These are phyloP conservation scores for Zygotorulaspora chibaensis DNA, from an alignment of 805 yeast species.

Conservation along the genomic window DNA sequence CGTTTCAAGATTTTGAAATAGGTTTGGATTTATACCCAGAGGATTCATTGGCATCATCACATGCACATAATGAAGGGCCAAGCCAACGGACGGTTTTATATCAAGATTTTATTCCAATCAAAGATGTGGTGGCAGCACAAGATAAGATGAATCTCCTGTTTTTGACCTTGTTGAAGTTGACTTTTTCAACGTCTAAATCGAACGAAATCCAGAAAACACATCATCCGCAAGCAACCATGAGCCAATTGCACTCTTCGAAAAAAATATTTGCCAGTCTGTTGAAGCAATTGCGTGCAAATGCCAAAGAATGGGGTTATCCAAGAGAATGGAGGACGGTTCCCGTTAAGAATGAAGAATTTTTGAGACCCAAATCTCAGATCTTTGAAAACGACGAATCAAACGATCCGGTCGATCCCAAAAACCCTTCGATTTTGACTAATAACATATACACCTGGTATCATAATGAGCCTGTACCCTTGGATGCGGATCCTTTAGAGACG, in stretches of 20 bases:
- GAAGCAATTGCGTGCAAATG: slow-evolving; percentile 20
- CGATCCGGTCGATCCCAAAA: slow-evolving; percentile 19
- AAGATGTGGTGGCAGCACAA: slow-evolving; percentile 22
- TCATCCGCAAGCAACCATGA: slow-evolving; percentile 18
- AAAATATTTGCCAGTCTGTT: slow-evolving; percentile 24
- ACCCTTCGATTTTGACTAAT: slow-evolving; percentile 21
- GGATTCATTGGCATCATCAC: slow-evolving; percentile 14
- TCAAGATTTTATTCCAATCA: slow-evolving; percentile 16
- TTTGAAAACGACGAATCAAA: slow-evolving; percentile 19
- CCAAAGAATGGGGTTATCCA: slow-evolving; percentile 30
- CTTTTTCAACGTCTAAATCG: slow-evolving; percentile 19
- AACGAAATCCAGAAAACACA: slow-evolving; percentile 14
- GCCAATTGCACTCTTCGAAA: slow-evolving; percentile 17
- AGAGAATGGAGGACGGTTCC: slow-evolving; percentile 25
- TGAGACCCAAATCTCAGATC: slow-evolving; percentile 12
- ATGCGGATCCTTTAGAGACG: slow-evolving; percentile 24
- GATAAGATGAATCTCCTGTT: slow-evolving; percentile 30
- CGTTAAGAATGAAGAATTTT: slow-evolving; percentile 7
- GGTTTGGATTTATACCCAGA: slow-evolving; percentile 28
- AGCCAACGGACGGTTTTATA: slow-evolving; percentile 8
- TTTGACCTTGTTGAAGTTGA: slow-evolving; percentile 22
- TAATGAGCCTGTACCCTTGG: slow-evolving; percentile 17
- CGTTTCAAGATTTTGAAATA: slow-evolving; percentile 32
- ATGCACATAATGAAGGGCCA: slow-evolving; percentile 13
- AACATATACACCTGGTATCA: slow-evolving; percentile 19